Evolutionary conservation across 2,329 filamentous ascomycete species (phyloP).

Genomic region (Ilyonectria sp.): DNA sequence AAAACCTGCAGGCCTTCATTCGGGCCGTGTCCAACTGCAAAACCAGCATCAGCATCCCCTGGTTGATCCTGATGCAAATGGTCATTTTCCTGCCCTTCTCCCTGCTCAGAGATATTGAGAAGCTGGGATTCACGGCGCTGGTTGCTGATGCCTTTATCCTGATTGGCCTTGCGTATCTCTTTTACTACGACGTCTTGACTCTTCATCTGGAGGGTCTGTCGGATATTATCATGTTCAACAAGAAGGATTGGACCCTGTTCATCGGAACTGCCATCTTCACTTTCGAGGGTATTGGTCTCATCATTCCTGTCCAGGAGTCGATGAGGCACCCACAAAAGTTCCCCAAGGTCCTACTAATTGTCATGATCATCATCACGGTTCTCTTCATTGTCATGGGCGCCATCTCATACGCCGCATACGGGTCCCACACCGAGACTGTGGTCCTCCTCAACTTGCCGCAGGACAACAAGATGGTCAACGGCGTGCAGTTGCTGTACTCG

Average conservation of each 20-base stretch:
- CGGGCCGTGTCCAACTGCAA: conserved; percentile 91
- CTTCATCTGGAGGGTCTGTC: conserved; percentile 82
- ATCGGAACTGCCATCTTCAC: conserved; percentile 99
- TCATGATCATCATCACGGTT: conserved; percentile 96
- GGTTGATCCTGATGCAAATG: conserved; percentile 95
- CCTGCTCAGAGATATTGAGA: conserved; percentile 95
- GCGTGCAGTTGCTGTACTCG: conserved; percentile 97
- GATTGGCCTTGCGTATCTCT: conserved; percentile 91
- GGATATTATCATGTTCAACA: conserved; percentile 93
- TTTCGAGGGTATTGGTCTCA: conserved; percentile 96
- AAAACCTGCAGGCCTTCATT: conserved; percentile 96
- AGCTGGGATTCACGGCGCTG: conserved; percentile 94
- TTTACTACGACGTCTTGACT: conserved; percentile 94
- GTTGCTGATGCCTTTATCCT: conserved; percentile 96
- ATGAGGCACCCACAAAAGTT: conserved; percentile 95
- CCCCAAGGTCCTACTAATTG: conserved; percentile 85
- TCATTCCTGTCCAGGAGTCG: conserved; percentile 97
- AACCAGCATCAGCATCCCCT: conserved; percentile 87
- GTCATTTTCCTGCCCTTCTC: conserved; percentile 95
- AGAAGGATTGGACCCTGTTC: conserved; percentile 94
- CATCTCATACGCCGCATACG: conserved; percentile 95
- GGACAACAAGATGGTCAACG: conserved; percentile 95
- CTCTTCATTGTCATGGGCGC: conserved; percentile 94
- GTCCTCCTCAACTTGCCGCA: conserved; percentile 97
- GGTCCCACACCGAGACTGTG: conserved; percentile 95